Evolutionary conservation across 352 stramenopile genomes (phyloP), one percentile per base, ranked within the genome.

Genomic region (Phytophthora constricta): DNA sequence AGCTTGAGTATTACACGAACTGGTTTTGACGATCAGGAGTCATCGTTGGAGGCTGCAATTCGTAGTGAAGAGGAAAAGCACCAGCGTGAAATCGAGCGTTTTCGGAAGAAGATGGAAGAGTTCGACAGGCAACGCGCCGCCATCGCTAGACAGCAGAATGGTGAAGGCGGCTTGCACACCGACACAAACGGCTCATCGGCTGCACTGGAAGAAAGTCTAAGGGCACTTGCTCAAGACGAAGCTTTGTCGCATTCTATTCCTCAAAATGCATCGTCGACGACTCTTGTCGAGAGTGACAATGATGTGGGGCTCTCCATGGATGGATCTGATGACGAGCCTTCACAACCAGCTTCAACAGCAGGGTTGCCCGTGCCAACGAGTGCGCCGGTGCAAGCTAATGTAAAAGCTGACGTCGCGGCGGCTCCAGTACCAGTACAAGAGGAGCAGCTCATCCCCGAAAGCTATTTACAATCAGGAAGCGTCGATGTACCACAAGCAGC

Each of bases 81-180:
- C 46, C 75, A 93, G 60, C 84, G 84, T 39, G 87, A 95, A 72
- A 87, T 95, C 42, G 85, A 93, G 65, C 82, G 83, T 0, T 93
- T 93, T 34, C 77, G 84, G 20, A 86, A 87, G 60, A 91, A 93
- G 52, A 93, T 95, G 82, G 81, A 93, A 54, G 83, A 95, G 50
- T 82, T 95, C 46, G 85, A 92, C 62, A 88, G 92, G 52, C 86
- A 93, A 47, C 78, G 86, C 33, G 81, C 82, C 23, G 85, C 84
- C 20, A 89, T 90, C 26, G 82, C 83, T 28, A 62, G 79, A 11
- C 75, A 89, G 55, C 78, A 83, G 58, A 90, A 80, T 50, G 82
- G 68, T 13, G 79, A 84, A 0, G 72, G 68, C 13, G 62, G 37
- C 17, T 54, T 69, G 5, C 45, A 55, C 14, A 68, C 31, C n/a